A percentile compares a stretch with the other conserved stretches of the same genome.
Conservation (phyloP, 768 basidiomycete species). For the Kwoniella sp. region DNA sequence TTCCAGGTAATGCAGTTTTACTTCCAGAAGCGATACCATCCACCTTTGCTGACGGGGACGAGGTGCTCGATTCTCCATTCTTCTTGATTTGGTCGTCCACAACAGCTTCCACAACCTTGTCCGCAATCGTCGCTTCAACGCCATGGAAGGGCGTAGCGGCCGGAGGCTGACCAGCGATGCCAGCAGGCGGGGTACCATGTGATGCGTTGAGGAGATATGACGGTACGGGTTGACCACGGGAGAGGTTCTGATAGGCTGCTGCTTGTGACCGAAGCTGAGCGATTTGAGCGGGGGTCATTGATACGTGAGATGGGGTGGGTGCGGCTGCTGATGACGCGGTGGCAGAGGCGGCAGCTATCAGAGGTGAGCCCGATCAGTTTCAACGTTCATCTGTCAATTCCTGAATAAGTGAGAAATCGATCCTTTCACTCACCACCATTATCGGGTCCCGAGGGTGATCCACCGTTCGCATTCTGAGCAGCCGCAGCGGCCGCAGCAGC, state of each 20-base stretch:
- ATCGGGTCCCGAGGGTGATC: constrained; percentile 18
- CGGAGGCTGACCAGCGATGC: constrained; percentile 32
- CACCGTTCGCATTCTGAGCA: constrained; percentile 16
- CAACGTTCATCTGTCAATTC: too few species aligned
- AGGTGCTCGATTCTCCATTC: constrained; percentile 2
- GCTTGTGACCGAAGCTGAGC: constrained; percentile 55
- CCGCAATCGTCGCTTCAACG: constrained; percentile 40
- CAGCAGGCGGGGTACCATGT: constrained; percentile 41
- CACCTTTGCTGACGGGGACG: constrained; percentile 9
- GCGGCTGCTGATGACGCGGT: constrained; percentile 11
- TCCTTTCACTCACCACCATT: constrained; percentile 25
- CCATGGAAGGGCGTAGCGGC: constrained; percentile 24
- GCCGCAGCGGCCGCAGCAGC: constrained; percentile 18
- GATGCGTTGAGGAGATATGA: constrained; percentile 51
- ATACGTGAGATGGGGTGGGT: constrained; percentile 23
- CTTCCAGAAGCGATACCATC: constrained; percentile 25
- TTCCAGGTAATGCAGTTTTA: constrained; percentile 13
- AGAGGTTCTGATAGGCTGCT: constrained; percentile 50
- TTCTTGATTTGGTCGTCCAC: constrained; percentile 30
- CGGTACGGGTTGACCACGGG: constrained; percentile 52
- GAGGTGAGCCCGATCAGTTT: too few species aligned
- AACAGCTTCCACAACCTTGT: constrained; percentile 53
- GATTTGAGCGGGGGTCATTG: constrained; percentile 56
- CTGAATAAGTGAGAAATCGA: too few species aligned
- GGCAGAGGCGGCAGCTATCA: neutral